Evolutionary conservation across 257 asterid species (phyloP), one percentile per base, ranked within the genome.

Genomic region (Solanum arcanum): DNA sequence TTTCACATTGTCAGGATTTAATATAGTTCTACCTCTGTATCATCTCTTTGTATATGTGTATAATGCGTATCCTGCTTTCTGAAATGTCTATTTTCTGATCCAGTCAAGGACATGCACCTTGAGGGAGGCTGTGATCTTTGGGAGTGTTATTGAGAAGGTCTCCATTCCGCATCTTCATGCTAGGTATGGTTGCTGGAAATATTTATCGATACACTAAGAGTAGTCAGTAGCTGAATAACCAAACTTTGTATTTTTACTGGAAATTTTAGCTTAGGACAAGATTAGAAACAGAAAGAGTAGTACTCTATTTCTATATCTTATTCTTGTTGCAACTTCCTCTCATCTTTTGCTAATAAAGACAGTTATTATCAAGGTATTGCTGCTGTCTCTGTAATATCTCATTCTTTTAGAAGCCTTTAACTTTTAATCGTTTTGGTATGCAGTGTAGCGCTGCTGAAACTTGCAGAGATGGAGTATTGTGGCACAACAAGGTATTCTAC

Each of bases 91-190:
- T 27, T 41, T 92, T 88, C 87, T 85, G 10, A 87, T 60, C 33
- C 93, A 96, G 99, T 94, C 99, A 83, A 90, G 93, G 90, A 93
- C 97, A 21, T 96, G 99, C 91, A 92, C 89, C 86, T 86, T 95
- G 86, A 92, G 96, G 92, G 99, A 96, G 88, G 99, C 99, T 88
- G 98, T 93, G 46, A 96, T 96, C 42, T 82, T 96, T 85, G 98
- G 98, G 76, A 95, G 99, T 92, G 90, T 96, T 90, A 89, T 96
- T 72, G 91, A 96, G 93, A 96, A 96, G 92, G 88, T 92, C 37
- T 95, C 98, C n/a, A 92, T 96, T 87, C 99, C 99, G 59, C 95
- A 92, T 88, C 98, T 94, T 88, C 99, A 95, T 91, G 94, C 99
- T 62, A 95, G 99, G 99, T 96, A 93, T 82, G 86, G 70, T 41